Conservation (phyloP, 2,329 filamentous ascomycete species). For the Diaporthe citri region DNA sequence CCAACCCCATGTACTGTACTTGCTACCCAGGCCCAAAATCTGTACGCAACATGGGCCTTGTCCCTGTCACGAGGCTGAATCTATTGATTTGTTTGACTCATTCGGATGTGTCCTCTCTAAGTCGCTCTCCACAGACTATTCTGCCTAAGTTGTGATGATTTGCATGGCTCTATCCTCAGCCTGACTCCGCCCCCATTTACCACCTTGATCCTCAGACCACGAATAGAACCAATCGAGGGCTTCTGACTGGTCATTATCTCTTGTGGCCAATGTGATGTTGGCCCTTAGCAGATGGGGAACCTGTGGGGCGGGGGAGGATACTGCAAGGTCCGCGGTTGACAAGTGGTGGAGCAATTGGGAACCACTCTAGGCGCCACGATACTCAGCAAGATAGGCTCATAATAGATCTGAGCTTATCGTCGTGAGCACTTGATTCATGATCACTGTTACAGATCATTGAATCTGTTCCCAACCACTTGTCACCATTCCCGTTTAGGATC, state of each 20-base stretch:
- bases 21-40: background rate
- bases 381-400: background rate
- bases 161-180: no score
- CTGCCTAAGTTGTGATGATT: no score
- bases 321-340: background rate
- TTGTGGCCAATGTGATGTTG: background rate
- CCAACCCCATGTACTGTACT: background rate
- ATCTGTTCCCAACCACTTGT: background rate
- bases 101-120: background rate
- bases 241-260: background rate
- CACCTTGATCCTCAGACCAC: no score
- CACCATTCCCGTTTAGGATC: background rate
- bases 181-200: background rate
- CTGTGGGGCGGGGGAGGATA: background rate
- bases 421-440: constrained; percentile 2
- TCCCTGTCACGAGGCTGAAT: background rate
- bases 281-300: background rate
- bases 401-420: background rate
- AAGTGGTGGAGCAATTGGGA: background rate
- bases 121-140: background rate
- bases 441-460: background rate
- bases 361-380: background rate
- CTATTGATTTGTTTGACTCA: constrained; percentile 1
- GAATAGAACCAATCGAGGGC: background rate
- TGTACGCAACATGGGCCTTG: background rate